Evolutionary conservation across 2,329 filamentous ascomycete species (phyloP).

Genomic region (Cladosporium sp.): DNA sequence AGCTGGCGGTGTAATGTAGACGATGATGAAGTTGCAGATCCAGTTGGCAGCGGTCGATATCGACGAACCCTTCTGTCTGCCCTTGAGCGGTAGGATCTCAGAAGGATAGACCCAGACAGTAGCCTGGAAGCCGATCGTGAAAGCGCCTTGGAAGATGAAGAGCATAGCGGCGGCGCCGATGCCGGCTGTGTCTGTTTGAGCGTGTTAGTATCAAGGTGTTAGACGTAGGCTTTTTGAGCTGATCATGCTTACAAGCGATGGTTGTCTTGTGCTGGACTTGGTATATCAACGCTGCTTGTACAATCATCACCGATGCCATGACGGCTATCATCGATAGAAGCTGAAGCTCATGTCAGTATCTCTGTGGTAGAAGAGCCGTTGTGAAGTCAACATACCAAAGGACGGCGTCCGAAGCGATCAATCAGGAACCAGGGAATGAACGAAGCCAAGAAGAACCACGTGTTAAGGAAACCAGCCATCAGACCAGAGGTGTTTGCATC

Average conservation of each 20-base stretch:
- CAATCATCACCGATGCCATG: slow-evolving; percentile 63
- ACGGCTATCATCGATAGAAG: slow-evolving; percentile 30
- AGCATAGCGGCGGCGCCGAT: slow-evolving; percentile 48
- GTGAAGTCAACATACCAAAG: slow-evolving; percentile 14
- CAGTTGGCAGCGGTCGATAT: slow-evolving; percentile 32
- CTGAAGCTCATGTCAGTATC: not conserved
- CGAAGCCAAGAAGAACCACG: slow-evolving; percentile 39
- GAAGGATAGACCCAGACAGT: slow-evolving; percentile 61
- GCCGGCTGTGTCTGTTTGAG: slow-evolving; percentile 15
- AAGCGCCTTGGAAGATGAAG: slow-evolving; percentile 61
- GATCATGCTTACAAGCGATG: slow-evolving; percentile 16
- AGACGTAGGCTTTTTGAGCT: not conserved
- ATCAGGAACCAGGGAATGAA: slow-evolving; percentile 27
- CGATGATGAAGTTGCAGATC: slow-evolving; percentile 56
- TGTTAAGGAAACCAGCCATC: slow-evolving; percentile 34
- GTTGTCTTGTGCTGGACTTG: slow-evolving; percentile 26
- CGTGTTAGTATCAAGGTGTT: not conserved
- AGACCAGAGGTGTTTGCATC: slow-evolving; percentile 22
- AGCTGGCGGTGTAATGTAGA: slow-evolving; percentile 62
- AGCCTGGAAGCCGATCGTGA: slow-evolving; percentile 57
- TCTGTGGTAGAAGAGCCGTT: not conserved
- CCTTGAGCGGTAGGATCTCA: slow-evolving; percentile 50
- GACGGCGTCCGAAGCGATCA: slow-evolving; percentile 30
- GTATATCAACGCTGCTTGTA: slow-evolving; percentile 45
- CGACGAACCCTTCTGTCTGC: slow-evolving; percentile 29